These are phyloP conservation scores for Lachnellula willkommii DNA, from an alignment of 2,329 filamentous ascomycete genomes.

Conservation along the genomic window DNA sequence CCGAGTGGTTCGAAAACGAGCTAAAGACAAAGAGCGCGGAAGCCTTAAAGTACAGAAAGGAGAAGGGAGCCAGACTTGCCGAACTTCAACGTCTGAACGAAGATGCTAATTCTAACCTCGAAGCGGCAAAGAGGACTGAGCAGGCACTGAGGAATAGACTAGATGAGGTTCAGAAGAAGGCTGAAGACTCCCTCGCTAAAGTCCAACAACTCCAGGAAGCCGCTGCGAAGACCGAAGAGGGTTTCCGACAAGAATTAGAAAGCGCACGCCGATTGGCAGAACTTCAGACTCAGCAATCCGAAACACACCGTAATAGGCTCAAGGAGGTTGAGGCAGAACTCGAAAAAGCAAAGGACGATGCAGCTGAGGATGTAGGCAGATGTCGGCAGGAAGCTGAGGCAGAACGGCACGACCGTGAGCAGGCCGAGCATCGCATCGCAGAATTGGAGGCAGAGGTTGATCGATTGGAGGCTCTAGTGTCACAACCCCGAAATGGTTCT, in stretches of 20 bases:
- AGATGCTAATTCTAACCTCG: slow-evolving; percentile 71
- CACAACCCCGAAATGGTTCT: slow-evolving; percentile 38
- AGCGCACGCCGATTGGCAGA: slow-evolving; percentile 75
- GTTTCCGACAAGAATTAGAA: slow-evolving; percentile 81
- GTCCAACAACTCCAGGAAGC: slow-evolving; percentile 83
- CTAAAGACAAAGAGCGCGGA: slow-evolving; percentile 86
- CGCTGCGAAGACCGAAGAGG: slow-evolving; percentile 74
- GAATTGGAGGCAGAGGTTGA: slow-evolving; percentile 61
- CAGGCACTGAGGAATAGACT: slow-evolving; percentile 74
- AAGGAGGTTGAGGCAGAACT: slow-evolving; percentile 61
- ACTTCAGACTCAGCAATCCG: slow-evolving; percentile 69
- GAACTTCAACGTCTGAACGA: slow-evolving; percentile 86
- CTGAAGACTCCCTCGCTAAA: slow-evolving; percentile 74
- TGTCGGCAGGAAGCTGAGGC: slow-evolving; percentile 49
- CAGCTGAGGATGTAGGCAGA: slow-evolving; percentile 52
- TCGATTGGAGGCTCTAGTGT: slow-evolving; percentile 49
- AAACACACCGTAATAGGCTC: slow-evolving; percentile 65
- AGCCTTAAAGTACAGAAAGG: slow-evolving; percentile 84
- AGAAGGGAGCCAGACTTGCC: slow-evolving; percentile 84
- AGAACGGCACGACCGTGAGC: slow-evolving; percentile 54
- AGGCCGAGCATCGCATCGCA: slow-evolving; percentile 55
- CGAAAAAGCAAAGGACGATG: slow-evolving; percentile 56
- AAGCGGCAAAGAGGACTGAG: slow-evolving; percentile 74
- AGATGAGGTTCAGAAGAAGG: slow-evolving; percentile 78
- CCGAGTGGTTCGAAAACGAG: slow-evolving; percentile 89